phyloP scores from a whole-genome alignment of 345 rosid species.

The Citrus glauca region DNA sequence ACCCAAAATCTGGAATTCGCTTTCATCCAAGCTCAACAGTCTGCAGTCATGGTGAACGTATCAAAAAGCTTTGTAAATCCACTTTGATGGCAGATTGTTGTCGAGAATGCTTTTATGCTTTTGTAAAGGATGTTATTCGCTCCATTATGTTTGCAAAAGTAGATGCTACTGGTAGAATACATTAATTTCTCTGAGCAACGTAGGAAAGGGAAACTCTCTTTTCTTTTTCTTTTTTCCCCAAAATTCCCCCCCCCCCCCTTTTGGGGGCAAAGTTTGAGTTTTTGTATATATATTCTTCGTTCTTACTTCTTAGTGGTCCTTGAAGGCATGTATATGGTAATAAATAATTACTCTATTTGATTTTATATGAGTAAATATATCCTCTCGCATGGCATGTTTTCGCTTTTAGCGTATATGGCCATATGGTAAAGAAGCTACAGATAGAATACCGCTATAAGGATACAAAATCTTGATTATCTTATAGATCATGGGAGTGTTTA shows the following conservation, averaged over 20 bases:
- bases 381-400: not conserved
- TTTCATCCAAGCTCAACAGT: conserved; percentile 11
- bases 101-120: conserved; percentile 40
- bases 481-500: not conserved
- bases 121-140: conserved; percentile 40
- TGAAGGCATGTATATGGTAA: not conserved
- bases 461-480: not conserved
- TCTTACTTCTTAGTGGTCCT: not conserved
- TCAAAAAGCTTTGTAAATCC: conserved; percentile 16
- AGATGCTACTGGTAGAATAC: not conserved
- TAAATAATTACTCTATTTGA: not conserved
- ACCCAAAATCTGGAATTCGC: conserved; percentile 18
- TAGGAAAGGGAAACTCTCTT: not conserved
- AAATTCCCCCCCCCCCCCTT: no score
- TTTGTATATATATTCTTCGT: not conserved
- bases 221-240: no score
- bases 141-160: conserved; percentile 16
- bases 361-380: not conserved
- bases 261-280: no score
- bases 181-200: not conserved
- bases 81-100: conserved; percentile 42
- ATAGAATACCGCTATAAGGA: no score
- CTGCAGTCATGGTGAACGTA: conserved; percentile 32
- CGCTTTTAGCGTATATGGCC: not conserved
- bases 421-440: no score